Evolutionary conservation across 208 protist genomes (phyloP), one percentile per base, ranked within the genome.

Genomic region (Acanthamoeba royreba): DNA sequence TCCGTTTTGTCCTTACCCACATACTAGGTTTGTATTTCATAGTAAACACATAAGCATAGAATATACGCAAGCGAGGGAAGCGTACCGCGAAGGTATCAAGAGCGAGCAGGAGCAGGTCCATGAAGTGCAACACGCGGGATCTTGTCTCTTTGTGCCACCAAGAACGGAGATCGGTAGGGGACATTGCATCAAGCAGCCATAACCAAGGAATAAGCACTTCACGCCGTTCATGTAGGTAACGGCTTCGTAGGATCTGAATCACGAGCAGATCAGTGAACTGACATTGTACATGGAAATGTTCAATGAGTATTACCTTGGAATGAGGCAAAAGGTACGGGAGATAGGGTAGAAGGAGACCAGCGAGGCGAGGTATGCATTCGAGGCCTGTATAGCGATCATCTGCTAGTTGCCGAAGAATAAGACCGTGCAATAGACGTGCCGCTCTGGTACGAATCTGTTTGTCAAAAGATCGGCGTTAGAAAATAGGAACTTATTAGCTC

Each of bases 111-210:
- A 90, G 47, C 15, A 19, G 8, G 83, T 90, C 83, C 28, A 90
- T 45, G 40, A 90, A 90, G 31, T 66, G 46, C 17, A 90, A 35
- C 31, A 90, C n/a, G 49, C 52, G 46, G 40, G 83, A 90, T 9
- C 83, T n/a, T 13, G 83, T 66, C 15, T 90, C 83, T 47, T 90
- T 90, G 33, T 90, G 31, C 83, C 83, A 90, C 83, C 83, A 90
- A 25, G 28, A 40, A 17, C 52, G 43, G 17, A 66, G 43, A 31
- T 47, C 31, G 47, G 31, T 38, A 15, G 66, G 83, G 8, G 28
- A 25, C 1, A 63, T 63, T 13, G 31, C n/a, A n/a, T 90, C 38
- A 22, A 90, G 40, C 53, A 90, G 31, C 83, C 83, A 90, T 31
- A 90, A 22, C 83, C 83, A 90, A 25, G 42, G 46, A 4, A 90